Percentiles rank a stretch among this genome's conserved stretches.
phyloP scores from a whole-genome alignment of 1,284 basidiomycete genomes.

The Puccinia brachypodii region DNA sequence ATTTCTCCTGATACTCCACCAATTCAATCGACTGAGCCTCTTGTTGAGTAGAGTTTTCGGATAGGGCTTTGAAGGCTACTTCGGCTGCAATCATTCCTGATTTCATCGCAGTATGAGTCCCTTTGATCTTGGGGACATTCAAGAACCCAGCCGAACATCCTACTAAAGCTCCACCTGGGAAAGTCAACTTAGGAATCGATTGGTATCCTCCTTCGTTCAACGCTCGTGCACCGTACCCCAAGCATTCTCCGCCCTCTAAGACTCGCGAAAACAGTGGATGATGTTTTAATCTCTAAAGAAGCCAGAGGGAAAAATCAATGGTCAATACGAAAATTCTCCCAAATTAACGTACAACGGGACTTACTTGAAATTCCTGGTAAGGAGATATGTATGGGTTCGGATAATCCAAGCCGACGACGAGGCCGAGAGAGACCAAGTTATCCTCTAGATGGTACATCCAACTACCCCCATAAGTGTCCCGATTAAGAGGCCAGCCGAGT shows the following conservation, averaged over 20 bases:
- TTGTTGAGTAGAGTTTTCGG: conserved; percentile 52
- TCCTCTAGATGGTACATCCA: conserved; percentile 97
- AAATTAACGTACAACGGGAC: conserved; percentile 54
- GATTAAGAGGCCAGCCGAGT: conserved; percentile 87
- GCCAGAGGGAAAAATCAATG: background rate
- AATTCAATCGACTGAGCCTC: conserved; percentile 65
- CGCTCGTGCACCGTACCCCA: conserved; percentile 87
- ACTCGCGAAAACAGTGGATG: conserved; percentile 85
- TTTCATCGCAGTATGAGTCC: conserved; percentile 99
- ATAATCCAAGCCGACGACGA: conserved; percentile 94
- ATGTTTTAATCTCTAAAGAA: conserved; percentile 88
- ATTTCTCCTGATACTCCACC: conserved; percentile 70
- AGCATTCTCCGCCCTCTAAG: conserved; percentile 72
- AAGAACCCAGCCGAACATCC: conserved; percentile 94
- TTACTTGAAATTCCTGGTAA: conserved; percentile 86
- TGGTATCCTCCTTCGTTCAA: conserved; percentile 95
- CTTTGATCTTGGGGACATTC: conserved; percentile 98
- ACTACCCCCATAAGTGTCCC: conserved; percentile 85
- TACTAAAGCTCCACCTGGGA: conserved; percentile 92
- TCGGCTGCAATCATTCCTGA: conserved; percentile 96
- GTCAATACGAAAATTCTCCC: conserved; percentile 46
- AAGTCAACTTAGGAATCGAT: conserved; percentile 84
- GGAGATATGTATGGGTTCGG: conserved; percentile 90
- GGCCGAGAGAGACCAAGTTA: conserved; percentile 82
- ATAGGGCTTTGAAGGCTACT: conserved; percentile 53